A percentile compares a stretch with the other conserved stretches of the same genome.
Evolutionary conservation across 179 eudicot species (phyloP).

Genomic region (Patellifolia procumbens): DNA sequence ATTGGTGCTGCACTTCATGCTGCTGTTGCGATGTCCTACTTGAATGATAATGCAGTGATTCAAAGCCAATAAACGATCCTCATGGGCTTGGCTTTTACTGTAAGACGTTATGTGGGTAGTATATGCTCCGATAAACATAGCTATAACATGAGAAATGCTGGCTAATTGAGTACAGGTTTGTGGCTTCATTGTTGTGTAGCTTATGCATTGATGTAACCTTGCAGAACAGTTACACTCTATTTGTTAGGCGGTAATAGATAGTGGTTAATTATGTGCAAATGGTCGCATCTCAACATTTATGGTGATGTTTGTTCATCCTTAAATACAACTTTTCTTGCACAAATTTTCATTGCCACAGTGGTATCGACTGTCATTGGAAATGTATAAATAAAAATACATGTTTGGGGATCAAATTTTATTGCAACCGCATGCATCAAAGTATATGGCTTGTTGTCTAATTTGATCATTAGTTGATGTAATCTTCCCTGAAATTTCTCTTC

Average conservation of each 20-base stretch:
- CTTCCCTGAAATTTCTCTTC: neutral
- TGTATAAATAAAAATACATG: too few relatives aligned
- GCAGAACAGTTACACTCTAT: too few relatives aligned
- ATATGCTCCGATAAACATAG: neutral
- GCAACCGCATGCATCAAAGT: too few relatives aligned
- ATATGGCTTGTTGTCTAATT: neutral
- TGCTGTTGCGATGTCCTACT: conserved; percentile 38
- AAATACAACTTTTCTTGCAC: too few relatives aligned
- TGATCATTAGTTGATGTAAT: neutral
- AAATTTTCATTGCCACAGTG: too few relatives aligned
- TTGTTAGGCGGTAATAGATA: too few relatives aligned
- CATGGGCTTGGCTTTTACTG: neutral
- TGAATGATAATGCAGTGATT: conserved; percentile 11
- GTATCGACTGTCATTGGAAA: too few relatives aligned
- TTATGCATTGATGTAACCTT: neutral
- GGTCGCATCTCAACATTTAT: too few relatives aligned
- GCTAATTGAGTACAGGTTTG: neutral
- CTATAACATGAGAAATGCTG: neutral
- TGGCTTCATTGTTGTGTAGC: neutral
- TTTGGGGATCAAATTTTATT: too few relatives aligned
- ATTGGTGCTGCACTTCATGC: conserved; percentile 52
- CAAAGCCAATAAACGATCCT: conserved; percentile 11
- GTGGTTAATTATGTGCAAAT: too few relatives aligned
- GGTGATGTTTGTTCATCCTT: too few relatives aligned
- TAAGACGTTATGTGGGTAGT: neutral